These are phyloP conservation scores for Parmelia sp. DNA, from an alignment of 495 filamentous ascomycete species.

Conservation along the genomic window DNA sequence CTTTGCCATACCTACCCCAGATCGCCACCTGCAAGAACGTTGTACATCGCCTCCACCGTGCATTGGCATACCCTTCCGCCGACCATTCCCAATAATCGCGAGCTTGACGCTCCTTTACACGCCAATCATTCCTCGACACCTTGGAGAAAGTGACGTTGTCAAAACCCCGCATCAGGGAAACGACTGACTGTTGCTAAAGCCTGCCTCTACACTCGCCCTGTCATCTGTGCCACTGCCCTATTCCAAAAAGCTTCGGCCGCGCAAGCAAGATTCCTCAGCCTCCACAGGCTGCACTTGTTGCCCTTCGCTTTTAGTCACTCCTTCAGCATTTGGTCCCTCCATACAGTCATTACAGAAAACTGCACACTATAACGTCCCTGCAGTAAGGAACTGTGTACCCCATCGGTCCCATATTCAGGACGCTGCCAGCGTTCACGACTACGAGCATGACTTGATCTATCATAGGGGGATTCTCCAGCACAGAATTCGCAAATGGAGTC, in stretches of 20 bases:
- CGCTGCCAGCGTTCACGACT: neutral
- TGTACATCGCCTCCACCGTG: neutral
- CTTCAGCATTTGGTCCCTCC: neutral
- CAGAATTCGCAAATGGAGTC: constrained; percentile 18
- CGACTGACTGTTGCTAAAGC: neutral
- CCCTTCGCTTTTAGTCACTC: neutral
- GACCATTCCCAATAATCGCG: neutral
- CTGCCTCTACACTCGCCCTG: neutral
- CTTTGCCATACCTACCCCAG: neutral
- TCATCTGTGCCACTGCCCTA: neutral
- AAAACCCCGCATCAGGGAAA: neutral
- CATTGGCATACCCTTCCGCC: neutral
- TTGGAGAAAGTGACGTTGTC: neutral
- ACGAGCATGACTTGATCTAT: constrained; percentile 9
- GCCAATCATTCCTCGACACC: neutral
- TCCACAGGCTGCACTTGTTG: neutral
- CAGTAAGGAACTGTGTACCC: neutral
- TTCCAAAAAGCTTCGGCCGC: neutral
- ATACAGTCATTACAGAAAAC: constrained; percentile 4
- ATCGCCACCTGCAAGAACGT: neutral
- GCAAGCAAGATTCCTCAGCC: neutral
- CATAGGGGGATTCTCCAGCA: neutral
- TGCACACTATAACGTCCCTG: neutral
- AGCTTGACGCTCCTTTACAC: constrained; percentile 3
- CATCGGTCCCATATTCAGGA: neutral